These are phyloP conservation scores for Hyphopichia burtonii DNA, from an alignment of 1,139 yeast genomes.

Conservation along the genomic window DNA sequence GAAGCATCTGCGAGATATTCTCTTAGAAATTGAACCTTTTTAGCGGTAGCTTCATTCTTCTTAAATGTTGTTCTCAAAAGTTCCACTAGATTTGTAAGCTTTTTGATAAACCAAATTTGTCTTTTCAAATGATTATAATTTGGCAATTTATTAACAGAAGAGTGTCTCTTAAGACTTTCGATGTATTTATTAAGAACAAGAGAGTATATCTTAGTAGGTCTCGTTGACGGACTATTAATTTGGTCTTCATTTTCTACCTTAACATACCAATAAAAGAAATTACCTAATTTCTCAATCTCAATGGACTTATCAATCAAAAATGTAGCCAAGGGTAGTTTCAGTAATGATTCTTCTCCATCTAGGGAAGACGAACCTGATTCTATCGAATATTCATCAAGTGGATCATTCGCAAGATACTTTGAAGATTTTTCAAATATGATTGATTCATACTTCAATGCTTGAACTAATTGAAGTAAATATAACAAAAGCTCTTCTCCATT, in stretches of 20 bases:
- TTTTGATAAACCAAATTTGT: slow-evolving; percentile 48
- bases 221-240: slow-evolving; percentile 18
- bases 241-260: slow-evolving; percentile 85
- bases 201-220: slow-evolving; percentile 26
- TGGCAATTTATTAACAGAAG: slow-evolving; percentile 29
- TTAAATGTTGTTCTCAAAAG: slow-evolving; percentile 38
- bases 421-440: slow-evolving; percentile 17
- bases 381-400: not conserved
- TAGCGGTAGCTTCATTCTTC: slow-evolving; percentile 45
- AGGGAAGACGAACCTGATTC: slow-evolving; percentile 1
- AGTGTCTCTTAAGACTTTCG: slow-evolving; percentile 33
- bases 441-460: slow-evolving; percentile 78
- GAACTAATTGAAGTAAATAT: slow-evolving; percentile 86
- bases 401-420: not conserved
- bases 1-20: slow-evolving; percentile 42
- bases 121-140: slow-evolving; percentile 39
- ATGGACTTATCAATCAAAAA: slow-evolving; percentile 76
- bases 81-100: slow-evolving; percentile 41
- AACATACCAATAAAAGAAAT: slow-evolving; percentile 87
- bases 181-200: slow-evolving; percentile 40
- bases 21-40: slow-evolving; percentile 40
- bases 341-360: slow-evolving; percentile 7
- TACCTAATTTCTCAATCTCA: slow-evolving; percentile 66
- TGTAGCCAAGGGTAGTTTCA: slow-evolving; percentile 66
- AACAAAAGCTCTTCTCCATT: slow-evolving; percentile 76